Percentiles rank a stretch among this genome's conserved stretches.
These are phyloP conservation scores for Colletotrichum sp. DNA, from an alignment of 2,329 filamentous ascomycete species.

Conservation along the genomic window DNA sequence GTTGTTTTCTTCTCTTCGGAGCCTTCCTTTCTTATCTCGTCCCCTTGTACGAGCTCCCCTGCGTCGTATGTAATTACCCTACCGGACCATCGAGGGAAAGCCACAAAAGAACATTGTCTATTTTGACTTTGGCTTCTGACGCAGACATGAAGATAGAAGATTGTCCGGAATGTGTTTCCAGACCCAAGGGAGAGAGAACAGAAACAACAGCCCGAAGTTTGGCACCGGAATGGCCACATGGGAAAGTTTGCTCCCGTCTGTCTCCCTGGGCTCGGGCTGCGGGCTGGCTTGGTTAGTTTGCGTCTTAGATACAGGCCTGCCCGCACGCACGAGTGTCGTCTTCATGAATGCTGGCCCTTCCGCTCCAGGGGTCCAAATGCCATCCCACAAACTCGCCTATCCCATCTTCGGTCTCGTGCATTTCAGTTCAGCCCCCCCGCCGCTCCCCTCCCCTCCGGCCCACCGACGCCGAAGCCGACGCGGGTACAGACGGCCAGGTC, in stretches of 20 bases:
- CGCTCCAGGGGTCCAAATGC: conserved; percentile 9
- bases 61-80: background rate
- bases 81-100: background rate
- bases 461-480: background rate
- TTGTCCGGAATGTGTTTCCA: background rate
- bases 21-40: background rate
- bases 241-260: background rate
- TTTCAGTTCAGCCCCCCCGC: background rate
- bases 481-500: background rate
- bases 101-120: background rate
- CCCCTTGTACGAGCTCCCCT: background rate
- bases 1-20: background rate
- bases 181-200: conserved; percentile 1
- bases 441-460: background rate
- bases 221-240: conserved; percentile 3
- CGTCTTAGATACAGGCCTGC: background rate
- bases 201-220: conserved; percentile 6
- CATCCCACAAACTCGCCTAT: conserved; percentile 9
- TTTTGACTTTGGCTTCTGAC: conserved; percentile 2
- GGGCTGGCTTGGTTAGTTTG: background rate
- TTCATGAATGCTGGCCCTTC: background rate
- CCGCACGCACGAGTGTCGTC: background rate
- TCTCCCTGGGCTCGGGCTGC: background rate
- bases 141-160: background rate
- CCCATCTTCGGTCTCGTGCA: background rate